These are phyloP conservation scores for Wickerhamomyces sp. DNA, from an alignment of 1,139 yeast genomes.

Conservation along the genomic window DNA sequence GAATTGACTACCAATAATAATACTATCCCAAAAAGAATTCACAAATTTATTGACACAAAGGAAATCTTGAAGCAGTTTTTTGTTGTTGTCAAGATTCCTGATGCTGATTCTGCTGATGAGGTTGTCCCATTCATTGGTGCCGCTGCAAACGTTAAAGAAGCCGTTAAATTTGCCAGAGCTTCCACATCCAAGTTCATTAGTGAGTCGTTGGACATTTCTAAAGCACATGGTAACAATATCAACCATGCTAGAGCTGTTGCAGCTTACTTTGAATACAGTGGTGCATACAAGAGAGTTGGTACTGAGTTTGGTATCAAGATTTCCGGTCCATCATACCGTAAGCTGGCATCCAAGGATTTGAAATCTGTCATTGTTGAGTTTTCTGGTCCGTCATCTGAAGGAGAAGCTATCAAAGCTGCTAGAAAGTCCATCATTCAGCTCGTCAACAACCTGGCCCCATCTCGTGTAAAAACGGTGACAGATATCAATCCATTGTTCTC, in stretches of 20 bases:
- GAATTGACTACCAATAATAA: constrained; percentile 39
- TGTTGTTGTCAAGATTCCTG: constrained; percentile 62
- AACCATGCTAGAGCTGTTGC: constrained; percentile 73
- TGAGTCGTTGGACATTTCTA: constrained; percentile 73
- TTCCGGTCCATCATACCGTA: constrained; percentile 45
- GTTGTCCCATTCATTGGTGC: constrained; percentile 66
- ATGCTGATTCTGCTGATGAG: constrained; percentile 30
- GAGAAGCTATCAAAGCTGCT: constrained; percentile 41
- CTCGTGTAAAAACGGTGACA: constrained; percentile 47
- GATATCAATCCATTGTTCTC: constrained; percentile 72
- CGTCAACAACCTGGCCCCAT: constrained; percentile 73
- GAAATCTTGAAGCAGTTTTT: constrained; percentile 48
- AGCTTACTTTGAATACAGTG: constrained; percentile 52
- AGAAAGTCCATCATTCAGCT: constrained; percentile 66
- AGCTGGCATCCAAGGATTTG: constrained; percentile 29
- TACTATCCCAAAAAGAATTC: constrained; percentile 45
- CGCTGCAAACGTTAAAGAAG: constrained; percentile 47
- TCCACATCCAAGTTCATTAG: constrained; percentile 52
- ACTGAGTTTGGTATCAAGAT: constrained; percentile 45
- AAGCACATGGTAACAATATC: constrained; percentile 79
- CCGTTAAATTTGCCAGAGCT: constrained; percentile 50
- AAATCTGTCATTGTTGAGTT: constrained; percentile 36
- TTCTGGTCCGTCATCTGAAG: constrained; percentile 35
- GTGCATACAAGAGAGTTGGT: constrained; percentile 37
- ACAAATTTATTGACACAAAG: constrained; percentile 40